Evolutionary conservation across 2,329 filamentous ascomycete species (phyloP), one percentile per base, ranked within the genome.

Genomic region (Decorospora gaudefroyi): DNA sequence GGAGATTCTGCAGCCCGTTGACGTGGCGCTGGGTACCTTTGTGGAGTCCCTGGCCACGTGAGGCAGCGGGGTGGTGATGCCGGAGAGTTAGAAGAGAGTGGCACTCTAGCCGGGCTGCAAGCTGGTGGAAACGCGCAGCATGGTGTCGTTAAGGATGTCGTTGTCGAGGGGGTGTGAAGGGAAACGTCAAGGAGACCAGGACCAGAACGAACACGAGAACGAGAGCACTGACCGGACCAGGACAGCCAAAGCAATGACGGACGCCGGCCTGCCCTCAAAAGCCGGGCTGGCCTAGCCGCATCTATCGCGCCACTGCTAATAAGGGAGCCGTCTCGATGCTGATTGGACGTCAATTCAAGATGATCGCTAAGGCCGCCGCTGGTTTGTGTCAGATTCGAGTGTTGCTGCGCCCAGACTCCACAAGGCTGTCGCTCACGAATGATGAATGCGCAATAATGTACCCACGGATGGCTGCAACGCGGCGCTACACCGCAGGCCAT

Each of bases 1-100:
- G 39, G 44, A 40, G 42, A 36, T 35, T 41, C 34, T 48, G 47
- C 45, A 40, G 47, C 45, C 58, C 51, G 62, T 68, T 57, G 59
- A 68, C 61, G 65, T 69, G 65, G 67, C 64, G 64, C 55, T 59
- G 59, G 42, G 50, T 42, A 52, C 46, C 51, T 61, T 56, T 44
- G 51, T 51, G 47, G 44, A 31, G 41, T 57, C 26, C 35, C 26
- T 16, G 26, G 53, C 45, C 57, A 64, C 61, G 58, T 61, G 57
- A 61, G 57, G 32, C 42, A 42, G 41, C 28, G 40, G 19, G 19
- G 15, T 23, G 41, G 10, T 27, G 41, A 40, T 17, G 28, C 19
- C 13, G 38, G 17, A 4, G 35, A 26, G 28, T 44, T 21, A 32
- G 19, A 22, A 46, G 22, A 17, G 27, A 28, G 31, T 12, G 30